Conservation (phyloP, 2,329 filamentous ascomycete species). For the Diaporthe caulivora region DNA sequence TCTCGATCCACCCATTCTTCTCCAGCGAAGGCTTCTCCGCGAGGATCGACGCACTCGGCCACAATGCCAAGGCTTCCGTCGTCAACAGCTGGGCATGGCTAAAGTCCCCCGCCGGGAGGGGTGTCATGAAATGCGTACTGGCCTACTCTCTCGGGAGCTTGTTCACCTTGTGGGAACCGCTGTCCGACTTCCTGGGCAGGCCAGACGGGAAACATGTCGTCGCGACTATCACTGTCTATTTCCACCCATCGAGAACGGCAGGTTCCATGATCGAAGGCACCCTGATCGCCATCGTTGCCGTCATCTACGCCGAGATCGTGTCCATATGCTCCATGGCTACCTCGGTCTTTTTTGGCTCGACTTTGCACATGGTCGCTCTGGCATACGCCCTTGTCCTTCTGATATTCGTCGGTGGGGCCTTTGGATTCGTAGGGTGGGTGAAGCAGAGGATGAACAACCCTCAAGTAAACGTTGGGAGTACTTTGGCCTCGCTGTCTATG, state of each 20-base stretch:
- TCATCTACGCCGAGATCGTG: slow-evolving; percentile 81
- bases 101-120: slow-evolving; percentile 79
- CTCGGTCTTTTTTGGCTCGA: slow-evolving; percentile 80
- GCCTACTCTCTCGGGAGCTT: slow-evolving; percentile 90
- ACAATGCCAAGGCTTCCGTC: slow-evolving; percentile 54
- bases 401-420: slow-evolving; percentile 85
- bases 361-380: slow-evolving; percentile 73
- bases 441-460: slow-evolving; percentile 85
- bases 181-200: slow-evolving; percentile 81
- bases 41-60: slow-evolving; percentile 49
- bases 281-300: slow-evolving; percentile 80
- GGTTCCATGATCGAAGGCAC: slow-evolving; percentile 93
- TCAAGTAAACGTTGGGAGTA: slow-evolving; percentile 86
- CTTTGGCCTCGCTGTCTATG: slow-evolving; percentile 86
- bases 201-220: slow-evolving; percentile 95
- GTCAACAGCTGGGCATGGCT: slow-evolving; percentile 69
- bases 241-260: slow-evolving; percentile 87
- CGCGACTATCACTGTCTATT: slow-evolving; percentile 94
- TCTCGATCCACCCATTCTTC: slow-evolving; percentile 51
- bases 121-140: slow-evolving; percentile 90
- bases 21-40: slow-evolving; percentile 52
- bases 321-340: slow-evolving; percentile 90
- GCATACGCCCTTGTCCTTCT: slow-evolving; percentile 85
- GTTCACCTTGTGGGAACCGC: slow-evolving; percentile 82
- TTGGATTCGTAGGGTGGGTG: slow-evolving; percentile 90